Conservation (phyloP, 345 rosid species). For the Eucalyptus tenuipes region DNA sequence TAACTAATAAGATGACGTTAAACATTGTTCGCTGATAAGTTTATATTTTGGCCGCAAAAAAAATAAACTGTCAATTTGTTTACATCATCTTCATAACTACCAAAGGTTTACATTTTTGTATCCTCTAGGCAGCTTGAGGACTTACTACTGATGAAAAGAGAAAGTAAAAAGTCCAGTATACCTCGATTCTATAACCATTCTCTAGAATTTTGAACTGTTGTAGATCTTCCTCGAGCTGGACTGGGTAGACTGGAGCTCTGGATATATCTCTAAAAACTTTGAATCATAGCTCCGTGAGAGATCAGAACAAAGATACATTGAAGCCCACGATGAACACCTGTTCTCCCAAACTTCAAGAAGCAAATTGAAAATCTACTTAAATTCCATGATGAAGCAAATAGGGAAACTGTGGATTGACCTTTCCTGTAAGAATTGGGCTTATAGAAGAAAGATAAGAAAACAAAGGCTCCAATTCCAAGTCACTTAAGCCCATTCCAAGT, state of each 20-base stretch:
- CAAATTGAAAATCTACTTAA: slow-evolving; percentile 30
- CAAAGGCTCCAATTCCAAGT: no score
- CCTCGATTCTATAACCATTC: slow-evolving; percentile 95
- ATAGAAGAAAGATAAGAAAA: no score
- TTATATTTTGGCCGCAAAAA: no score
- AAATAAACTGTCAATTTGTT: no score
- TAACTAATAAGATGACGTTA: no score
- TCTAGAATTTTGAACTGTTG: slow-evolving; percentile 96
- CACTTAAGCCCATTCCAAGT: no score
- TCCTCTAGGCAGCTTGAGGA: neutral
- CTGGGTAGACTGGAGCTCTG: slow-evolving; percentile 66
- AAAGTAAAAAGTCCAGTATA: neutral
- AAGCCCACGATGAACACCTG: neutral
- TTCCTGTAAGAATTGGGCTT: neutral
- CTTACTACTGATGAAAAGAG: neutral
- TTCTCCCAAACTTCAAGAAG: neutral
- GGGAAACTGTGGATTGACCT: slow-evolving; percentile 64
- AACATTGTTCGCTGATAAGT: no score
- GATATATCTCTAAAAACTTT: slow-evolving; percentile 64
- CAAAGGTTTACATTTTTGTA: neutral
- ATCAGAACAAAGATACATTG: neutral
- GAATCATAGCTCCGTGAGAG: slow-evolving; percentile 74
- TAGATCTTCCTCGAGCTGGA: slow-evolving; percentile 88
- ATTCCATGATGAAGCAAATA: slow-evolving; percentile 95
- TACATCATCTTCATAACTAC: no score